phyloP scores from a whole-genome alignment of 331 rosid genomes.

The Ulmus americana region DNA sequence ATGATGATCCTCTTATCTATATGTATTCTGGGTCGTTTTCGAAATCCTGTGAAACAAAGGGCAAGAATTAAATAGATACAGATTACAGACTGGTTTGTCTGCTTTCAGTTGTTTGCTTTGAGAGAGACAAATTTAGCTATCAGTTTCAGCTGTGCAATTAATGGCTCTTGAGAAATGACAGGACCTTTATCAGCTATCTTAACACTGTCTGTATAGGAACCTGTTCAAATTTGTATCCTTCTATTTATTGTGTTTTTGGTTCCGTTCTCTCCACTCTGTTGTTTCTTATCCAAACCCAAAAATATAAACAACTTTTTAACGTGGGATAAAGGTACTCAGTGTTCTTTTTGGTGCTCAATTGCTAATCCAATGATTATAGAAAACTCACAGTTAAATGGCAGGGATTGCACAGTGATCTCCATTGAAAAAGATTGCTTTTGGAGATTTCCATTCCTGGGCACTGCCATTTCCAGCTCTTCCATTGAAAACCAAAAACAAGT shows the following conservation, averaged over 20 bases:
- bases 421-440: background rate
- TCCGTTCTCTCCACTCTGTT: conserved; percentile 5
- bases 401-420: background rate
- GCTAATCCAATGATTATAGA: too few species aligned
- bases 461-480: background rate
- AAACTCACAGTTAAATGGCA: background rate
- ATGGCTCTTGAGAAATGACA: background rate
- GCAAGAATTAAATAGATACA: background rate
- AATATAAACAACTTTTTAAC: background rate
- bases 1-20: conserved; percentile 1
- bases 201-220: background rate
- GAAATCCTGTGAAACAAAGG: conserved; percentile 13
- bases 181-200: conserved; percentile 4
- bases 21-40: conserved; percentile 1
- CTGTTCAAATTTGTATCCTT: background rate
- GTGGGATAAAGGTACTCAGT: too few species aligned
- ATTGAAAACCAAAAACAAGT: background rate
- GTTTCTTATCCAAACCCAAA: background rate
- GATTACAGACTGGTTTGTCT: conserved; percentile 13
- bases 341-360: too few species aligned
- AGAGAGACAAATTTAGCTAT: conserved; percentile 15
- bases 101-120: conserved; percentile 17
- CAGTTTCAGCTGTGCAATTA: background rate
- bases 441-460: background rate
- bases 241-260: background rate